These are phyloP conservation scores for Cochlearia excelsa DNA, from an alignment of 345 rosid genomes.

Conservation along the genomic window DNA sequence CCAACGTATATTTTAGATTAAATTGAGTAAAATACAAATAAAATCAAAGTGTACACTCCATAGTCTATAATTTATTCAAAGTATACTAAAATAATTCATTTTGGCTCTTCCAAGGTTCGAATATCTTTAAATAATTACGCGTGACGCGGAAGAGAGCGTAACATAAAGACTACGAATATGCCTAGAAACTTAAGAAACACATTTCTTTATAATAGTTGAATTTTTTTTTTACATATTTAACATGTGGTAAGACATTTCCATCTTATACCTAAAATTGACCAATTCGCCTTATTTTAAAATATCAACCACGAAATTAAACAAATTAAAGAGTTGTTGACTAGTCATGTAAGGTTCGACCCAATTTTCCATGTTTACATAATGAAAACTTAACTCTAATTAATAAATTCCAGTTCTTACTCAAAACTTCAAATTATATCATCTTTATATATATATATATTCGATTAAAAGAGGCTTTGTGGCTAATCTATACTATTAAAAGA, in stretches of 20 bases:
- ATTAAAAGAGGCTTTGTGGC: too few relatives aligned
- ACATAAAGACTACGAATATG: neutral
- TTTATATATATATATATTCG: too few relatives aligned
- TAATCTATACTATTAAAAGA: too few relatives aligned
- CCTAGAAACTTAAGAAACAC: neutral
- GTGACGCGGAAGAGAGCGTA: constrained; percentile 31
- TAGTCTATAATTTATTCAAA: constrained; percentile 20
- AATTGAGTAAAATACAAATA: too few relatives aligned
- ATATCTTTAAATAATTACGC: constrained; percentile 5
- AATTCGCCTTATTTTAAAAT: neutral
- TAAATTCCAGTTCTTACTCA: too few relatives aligned
- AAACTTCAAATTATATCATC: too few relatives aligned
- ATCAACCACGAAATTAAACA: constrained; percentile 18
- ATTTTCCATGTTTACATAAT: too few relatives aligned
- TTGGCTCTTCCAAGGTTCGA: constrained; percentile 31
- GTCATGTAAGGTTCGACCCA: neutral
- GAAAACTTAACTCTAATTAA: too few relatives aligned
- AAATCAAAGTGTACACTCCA: neutral
- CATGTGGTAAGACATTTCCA: constrained; percentile 36
- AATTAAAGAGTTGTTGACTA: constrained; percentile 23
- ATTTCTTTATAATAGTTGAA: neutral
- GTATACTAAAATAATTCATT: neutral
- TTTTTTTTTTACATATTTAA: constrained; percentile 20
- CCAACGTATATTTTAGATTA: too few relatives aligned
- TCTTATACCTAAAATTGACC: constrained; percentile 35